phyloP scores from a whole-genome alignment of 2,329 filamentous ascomycete species.

The Fusarium veterinarium region DNA sequence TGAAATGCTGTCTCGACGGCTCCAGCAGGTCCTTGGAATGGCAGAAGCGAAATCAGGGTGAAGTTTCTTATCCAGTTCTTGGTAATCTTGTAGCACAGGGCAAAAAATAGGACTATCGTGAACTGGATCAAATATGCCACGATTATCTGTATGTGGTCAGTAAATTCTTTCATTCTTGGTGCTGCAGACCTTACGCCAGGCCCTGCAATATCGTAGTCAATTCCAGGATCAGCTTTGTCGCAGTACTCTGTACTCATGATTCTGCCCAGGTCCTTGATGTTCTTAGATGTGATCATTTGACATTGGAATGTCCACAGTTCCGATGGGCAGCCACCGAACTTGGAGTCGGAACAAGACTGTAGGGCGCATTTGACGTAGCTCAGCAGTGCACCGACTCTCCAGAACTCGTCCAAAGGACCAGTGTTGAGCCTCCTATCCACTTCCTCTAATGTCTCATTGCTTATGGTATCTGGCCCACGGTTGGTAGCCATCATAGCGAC shows the following conservation, averaged over 20 bases:
- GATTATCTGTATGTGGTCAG: not conserved
- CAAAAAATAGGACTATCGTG: not conserved
- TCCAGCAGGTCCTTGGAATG: rapidly evolving
- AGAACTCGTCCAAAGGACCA: rapidly evolving
- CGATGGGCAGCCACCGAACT: not conserved
- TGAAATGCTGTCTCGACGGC: rapidly evolving
- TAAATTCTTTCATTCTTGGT: rapidly evolving
- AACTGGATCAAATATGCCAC: conserved; percentile 6
- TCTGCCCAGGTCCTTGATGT: not conserved
- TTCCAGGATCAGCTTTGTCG: not conserved
- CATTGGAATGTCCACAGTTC: not conserved
- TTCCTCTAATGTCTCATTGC: rapidly evolving
- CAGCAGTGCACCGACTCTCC: rapidly evolving
- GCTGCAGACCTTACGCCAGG: not conserved
- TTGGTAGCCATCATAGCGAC: not conserved
- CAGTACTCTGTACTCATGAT: not conserved
- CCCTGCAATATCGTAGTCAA: conserved; percentile 27
- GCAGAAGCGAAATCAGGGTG: rapidly evolving
- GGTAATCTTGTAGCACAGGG: rapidly evolving
- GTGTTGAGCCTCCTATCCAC: not conserved
- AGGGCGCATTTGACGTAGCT: not conserved
- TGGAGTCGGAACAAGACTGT: not conserved
- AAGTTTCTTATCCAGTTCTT: not conserved
- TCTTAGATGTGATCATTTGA: rapidly evolving
- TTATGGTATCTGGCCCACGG: not conserved